Conservation (phyloP, 108 stramenopile species). For the Conticribra weissflogii region DNA sequence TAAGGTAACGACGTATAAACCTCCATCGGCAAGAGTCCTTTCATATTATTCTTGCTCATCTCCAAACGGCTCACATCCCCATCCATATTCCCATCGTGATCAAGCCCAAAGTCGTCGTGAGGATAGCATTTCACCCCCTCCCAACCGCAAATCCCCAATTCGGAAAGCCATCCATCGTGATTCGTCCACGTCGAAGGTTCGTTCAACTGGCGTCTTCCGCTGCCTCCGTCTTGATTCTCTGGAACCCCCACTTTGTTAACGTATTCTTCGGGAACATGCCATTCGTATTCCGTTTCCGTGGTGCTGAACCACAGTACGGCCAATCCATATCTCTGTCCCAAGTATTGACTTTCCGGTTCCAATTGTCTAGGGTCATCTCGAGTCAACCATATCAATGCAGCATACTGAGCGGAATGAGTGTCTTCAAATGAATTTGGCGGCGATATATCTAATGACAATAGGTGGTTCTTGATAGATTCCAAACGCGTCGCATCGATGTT, state of each 20-base stretch:
- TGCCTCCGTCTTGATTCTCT: neutral
- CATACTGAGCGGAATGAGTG: conserved; percentile 32
- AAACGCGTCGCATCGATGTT: conserved; percentile 24
- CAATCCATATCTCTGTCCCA: conserved; percentile 44
- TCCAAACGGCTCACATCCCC: conserved; percentile 37
- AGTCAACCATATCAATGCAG: conserved; percentile 46
- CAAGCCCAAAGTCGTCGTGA: conserved; percentile 2
- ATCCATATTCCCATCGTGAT: conserved; percentile 16
- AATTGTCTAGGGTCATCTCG: conserved; percentile 39
- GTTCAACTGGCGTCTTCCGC: neutral
- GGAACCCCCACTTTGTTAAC: neutral
- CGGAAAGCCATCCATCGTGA: conserved; percentile 36
- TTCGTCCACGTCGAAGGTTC: conserved; percentile 17
- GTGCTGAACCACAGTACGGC: conserved; percentile 45
- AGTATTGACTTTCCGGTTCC: conserved; percentile 27
- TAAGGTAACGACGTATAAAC: conserved; percentile 34
- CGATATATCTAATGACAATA: conserved; percentile 17
- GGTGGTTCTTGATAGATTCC: conserved; percentile 10
- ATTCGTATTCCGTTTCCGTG: conserved; percentile 34
- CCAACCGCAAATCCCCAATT: conserved; percentile 37
- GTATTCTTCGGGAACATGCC: conserved; percentile 30
- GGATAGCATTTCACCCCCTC: conserved; percentile 37
- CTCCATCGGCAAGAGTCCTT: conserved; percentile 37
- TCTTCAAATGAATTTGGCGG: conserved; percentile 26
- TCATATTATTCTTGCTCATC: conserved; percentile 38